Base-by-base conservation (phyloP, 306 rosid genomes). In the Canavalia gladiata region DNA sequence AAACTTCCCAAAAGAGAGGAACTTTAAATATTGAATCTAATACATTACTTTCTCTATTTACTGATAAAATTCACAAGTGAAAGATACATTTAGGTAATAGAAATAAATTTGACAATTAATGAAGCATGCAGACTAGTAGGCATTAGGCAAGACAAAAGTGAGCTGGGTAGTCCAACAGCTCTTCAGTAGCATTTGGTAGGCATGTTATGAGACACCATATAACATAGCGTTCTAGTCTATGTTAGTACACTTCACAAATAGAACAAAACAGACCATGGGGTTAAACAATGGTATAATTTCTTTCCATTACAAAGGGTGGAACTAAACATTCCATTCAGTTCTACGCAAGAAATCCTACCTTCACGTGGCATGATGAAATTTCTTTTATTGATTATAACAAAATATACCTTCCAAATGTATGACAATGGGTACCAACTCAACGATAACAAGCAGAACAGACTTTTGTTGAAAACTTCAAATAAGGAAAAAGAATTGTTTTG, bases 121-220 rank as follows among this genome's bases (percentile, higher is more conserved):
- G 31, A 54, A 57, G 37, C 10, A 66, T 10, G 46, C 56, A 62
- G 39, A 52, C 18, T 55, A 42, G 58, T 30, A 73, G 49, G 74
- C 46, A 42, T 49, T 30, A 73, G 49, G 74, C 46, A 73, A 73
- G 57, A 72, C 42, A 73, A 72, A 34, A 72, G 37, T 8, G 9
- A 60, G 35, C 59, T 13, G 11, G 47, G 13, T 58, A 58, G 41
- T 31, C 33, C 30, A 29, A 29, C 29, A 11, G 30, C 31, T 35
- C 51, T 37, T 28, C 65, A 12, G 68, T 11, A 1, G 28, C 10
- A 39, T 37, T 33, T 6, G 2, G 45, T 33, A 4, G 8, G 11
- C 9, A 33, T 5, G 28, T 62, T 34, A 12, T 28, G 34, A 34
- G 9, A 34, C 8, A 62, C 68, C 3, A 11, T 9, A 56, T 7